These are phyloP conservation scores for Vishniacozyma victoriae DNA, from an alignment of 768 basidiomycete genomes.

Conservation along the genomic window DNA sequence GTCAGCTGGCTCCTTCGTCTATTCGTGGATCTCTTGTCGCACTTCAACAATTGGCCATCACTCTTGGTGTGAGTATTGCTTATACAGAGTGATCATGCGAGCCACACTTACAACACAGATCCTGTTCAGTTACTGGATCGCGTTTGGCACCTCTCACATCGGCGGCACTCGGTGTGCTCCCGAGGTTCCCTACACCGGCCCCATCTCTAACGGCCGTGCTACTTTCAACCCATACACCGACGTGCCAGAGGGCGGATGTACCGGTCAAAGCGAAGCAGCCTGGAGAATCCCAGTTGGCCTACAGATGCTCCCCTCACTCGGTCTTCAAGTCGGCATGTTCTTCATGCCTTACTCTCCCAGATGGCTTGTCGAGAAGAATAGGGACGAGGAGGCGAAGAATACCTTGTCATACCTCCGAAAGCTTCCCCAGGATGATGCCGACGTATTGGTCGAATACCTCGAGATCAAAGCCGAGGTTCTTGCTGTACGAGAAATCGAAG, in stretches of 20 bases:
- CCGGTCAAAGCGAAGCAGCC: background rate
- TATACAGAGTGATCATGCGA: too few relatives aligned
- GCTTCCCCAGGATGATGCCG: too few relatives aligned
- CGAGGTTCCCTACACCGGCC: too few relatives aligned
- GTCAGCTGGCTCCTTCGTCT: background rate
- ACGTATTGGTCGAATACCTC: too few relatives aligned
- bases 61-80: background rate
- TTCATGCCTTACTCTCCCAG: slow-evolving; percentile 38
- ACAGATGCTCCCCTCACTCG: background rate
- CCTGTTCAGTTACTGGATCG: background rate
- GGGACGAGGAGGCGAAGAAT: slow-evolving; percentile 56
- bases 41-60: background rate
- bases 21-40: background rate
- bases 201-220: background rate
- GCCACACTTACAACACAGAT: too few relatives aligned
- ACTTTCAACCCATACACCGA: background rate
- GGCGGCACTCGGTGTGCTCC: too few relatives aligned
- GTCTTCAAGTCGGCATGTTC: slow-evolving; percentile 7
- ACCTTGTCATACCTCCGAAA: background rate
- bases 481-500: too few relatives aligned
- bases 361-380: slow-evolving; percentile 57
- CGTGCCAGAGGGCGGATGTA: background rate
- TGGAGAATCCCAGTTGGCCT: background rate
- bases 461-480: too few relatives aligned
- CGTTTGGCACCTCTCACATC: too few relatives aligned